Percentiles rank a stretch among this genome's conserved stretches.
Conservation (phyloP, 2,329 filamentous ascomycete species). For the Trichoderma breve region DNA sequence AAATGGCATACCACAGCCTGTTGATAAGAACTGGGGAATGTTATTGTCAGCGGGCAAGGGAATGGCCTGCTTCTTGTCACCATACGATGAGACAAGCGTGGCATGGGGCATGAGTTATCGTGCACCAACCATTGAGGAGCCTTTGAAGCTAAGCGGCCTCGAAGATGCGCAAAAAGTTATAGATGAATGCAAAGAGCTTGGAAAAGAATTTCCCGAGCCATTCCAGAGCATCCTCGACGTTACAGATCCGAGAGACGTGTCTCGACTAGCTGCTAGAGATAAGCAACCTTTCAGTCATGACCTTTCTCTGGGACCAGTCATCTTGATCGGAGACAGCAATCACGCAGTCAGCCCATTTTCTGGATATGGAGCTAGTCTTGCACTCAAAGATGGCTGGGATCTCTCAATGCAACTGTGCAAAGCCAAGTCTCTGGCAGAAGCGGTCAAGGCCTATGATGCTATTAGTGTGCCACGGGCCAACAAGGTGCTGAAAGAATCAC, state of each 20-base stretch:
- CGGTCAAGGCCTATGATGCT: slow-evolving; percentile 35
- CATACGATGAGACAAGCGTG: slow-evolving; percentile 40
- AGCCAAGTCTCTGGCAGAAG: slow-evolving; percentile 27
- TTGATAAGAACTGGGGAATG: slow-evolving; percentile 40
- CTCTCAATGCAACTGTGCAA: slow-evolving; percentile 37
- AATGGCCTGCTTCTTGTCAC: slow-evolving; percentile 44
- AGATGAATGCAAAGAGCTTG: slow-evolving; percentile 24
- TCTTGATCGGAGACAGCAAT: slow-evolving; percentile 47
- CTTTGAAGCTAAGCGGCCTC: background rate
- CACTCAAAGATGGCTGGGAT: slow-evolving; percentile 43
- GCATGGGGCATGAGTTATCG: slow-evolving; percentile 44
- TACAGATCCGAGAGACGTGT: slow-evolving; percentile 35
- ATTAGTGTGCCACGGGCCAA: slow-evolving; percentile 33
- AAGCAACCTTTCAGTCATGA: slow-evolving; percentile 40
- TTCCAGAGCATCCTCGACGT: slow-evolving; percentile 37
- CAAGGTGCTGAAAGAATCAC: slow-evolving; percentile 26
- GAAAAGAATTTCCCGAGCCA: slow-evolving; percentile 34
- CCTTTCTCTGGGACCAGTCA: slow-evolving; percentile 24
- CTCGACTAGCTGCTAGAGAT: slow-evolving; percentile 40
- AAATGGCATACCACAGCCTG: slow-evolving; percentile 32
- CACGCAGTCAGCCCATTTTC: slow-evolving; percentile 46
- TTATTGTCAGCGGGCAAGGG: slow-evolving; percentile 40
- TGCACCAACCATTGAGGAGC: background rate
- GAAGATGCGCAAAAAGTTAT: background rate
- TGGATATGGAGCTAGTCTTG: slow-evolving; percentile 45